Evolutionary conservation across 495 filamentous ascomycete genomes (phyloP), one percentile per base, ranked within the genome.

Genomic region (Aspergillus steynii): DNA sequence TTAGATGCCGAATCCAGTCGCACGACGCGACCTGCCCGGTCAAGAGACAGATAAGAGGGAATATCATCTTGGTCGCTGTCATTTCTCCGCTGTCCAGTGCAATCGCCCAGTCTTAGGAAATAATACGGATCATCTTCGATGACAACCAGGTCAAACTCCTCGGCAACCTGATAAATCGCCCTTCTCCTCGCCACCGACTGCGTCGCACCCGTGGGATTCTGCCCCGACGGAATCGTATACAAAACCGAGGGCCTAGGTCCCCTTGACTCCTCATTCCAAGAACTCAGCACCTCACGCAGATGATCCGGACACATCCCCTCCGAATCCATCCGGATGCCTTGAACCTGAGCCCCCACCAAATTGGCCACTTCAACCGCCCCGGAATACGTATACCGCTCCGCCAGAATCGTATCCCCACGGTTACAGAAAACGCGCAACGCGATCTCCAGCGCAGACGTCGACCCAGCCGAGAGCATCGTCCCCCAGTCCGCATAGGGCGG

Each of bases 111-210:
- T 29, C 47, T 60, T 5, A 68, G 37, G 42, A 63, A 68, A 45
- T 56, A 83, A 59, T 93, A 93, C 26, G 90, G 90, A 65, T 94
- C 90, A 68, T 94, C 90, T 73, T 94, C 90, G 55, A 94, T 66
- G 68, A 94, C 89, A 65, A 82, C 83, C 29, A 94, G 60, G 67
- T 93, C 90, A 68, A 91, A 86, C 70, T 86, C 82, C 66, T 85
- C 81, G 51, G 82, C 83, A 20, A 94, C 80, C 0, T 67, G 74
- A 76, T 93, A 92, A 49, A 94, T 79, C 26, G 77, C 83, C 48
- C 75, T 61, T 20, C 90, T 68, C 42, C 90, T 79, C 69, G 74
- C 63, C 51, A 61, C 65, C 15, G 82, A 71, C 72, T 89, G 86
- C 28, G 90, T 93, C 34, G 87, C 83, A 3, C 90, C 90, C 1